Evolutionary conservation across 2,329 filamentous ascomycete genomes (phyloP).

Genomic region (Pseudogymnoascus sp.): DNA sequence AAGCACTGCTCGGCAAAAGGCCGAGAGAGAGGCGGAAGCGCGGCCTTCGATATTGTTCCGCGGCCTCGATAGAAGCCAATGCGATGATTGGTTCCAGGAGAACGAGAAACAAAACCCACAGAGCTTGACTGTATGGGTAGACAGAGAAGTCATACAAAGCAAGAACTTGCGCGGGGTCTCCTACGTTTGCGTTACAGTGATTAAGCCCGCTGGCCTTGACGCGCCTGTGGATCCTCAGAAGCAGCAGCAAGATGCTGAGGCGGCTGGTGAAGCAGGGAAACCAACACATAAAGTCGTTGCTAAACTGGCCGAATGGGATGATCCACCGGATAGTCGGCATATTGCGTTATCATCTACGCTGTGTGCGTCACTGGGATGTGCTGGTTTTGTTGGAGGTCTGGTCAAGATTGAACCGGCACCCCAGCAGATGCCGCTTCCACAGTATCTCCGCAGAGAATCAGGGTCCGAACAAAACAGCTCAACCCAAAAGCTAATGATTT

Average conservation of each 20-base stretch:
- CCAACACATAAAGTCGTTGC: slow-evolving; percentile 65
- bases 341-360: slow-evolving; percentile 70
- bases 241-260: slow-evolving; percentile 59
- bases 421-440: slow-evolving; percentile 48
- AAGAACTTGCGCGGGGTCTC: slow-evolving; percentile 67
- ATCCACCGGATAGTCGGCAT: slow-evolving; percentile 74
- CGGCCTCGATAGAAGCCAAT: slow-evolving; percentile 63
- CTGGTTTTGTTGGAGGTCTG: slow-evolving; percentile 73
- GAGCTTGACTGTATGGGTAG: slow-evolving; percentile 73
- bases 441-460: slow-evolving; percentile 28
- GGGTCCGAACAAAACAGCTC: slow-evolving; percentile 47
- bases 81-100: slow-evolving; percentile 65
- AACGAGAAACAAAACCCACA: slow-evolving; percentile 46
- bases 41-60: slow-evolving; percentile 67
- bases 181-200: slow-evolving; percentile 76
- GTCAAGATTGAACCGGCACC: slow-evolving; percentile 81
- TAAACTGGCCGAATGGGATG: slow-evolving; percentile 68
- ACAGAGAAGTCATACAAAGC: slow-evolving; percentile 63
- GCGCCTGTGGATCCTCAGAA: slow-evolving; percentile 60
- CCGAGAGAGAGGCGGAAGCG: slow-evolving; percentile 54
- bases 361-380: slow-evolving; percentile 62
- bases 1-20: slow-evolving; percentile 58
- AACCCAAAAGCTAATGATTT: slow-evolving; percentile 58
- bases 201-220: slow-evolving; percentile 71
- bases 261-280: slow-evolving; percentile 46